Conservation (phyloP, 2,329 filamentous ascomycete species). For the Cyphellophora europaea region DNA sequence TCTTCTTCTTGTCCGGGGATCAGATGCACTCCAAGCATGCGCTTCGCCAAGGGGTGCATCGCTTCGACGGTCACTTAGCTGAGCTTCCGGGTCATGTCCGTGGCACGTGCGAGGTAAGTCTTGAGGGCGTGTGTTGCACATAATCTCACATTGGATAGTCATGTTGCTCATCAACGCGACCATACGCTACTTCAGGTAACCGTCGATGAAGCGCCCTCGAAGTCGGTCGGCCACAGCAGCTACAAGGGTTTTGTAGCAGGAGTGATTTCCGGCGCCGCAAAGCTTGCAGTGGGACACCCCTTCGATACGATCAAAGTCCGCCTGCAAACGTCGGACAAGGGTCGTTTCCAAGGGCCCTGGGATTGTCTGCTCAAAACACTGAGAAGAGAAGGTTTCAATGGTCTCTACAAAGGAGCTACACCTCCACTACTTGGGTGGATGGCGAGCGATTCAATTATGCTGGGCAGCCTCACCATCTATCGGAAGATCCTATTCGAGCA, state of each 20-base stretch:
- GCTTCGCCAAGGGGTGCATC: too few relatives aligned
- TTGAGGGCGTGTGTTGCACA: too few relatives aligned
- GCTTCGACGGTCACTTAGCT: too few relatives aligned
- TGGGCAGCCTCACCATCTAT: slow-evolving; percentile 85
- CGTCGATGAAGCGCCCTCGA: neutral
- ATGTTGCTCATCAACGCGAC: neutral
- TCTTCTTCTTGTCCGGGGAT: too few relatives aligned
- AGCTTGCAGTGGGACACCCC: slow-evolving; percentile 49
- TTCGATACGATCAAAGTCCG: slow-evolving; percentile 98
- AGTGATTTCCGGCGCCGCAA: slow-evolving; percentile 89
- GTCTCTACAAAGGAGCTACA: slow-evolving; percentile 88
- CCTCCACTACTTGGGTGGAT: slow-evolving; percentile 95
- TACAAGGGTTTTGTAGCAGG: slow-evolving; percentile 97
- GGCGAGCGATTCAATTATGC: slow-evolving; percentile 92
- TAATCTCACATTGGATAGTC: too few relatives aligned
- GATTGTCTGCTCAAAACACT: slow-evolving; percentile 80
- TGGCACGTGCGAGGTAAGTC: too few relatives aligned
- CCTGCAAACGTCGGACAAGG: slow-evolving; percentile 69
- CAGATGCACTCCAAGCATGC: too few relatives aligned
- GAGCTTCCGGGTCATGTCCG: too few relatives aligned
- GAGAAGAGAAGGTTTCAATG: slow-evolving; percentile 71
- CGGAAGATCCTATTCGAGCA: slow-evolving; percentile 72
- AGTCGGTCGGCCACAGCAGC: slow-evolving; percentile 34
- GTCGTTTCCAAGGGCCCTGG: slow-evolving; percentile 75
- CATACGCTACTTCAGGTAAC: neutral